Conservation (phyloP, 805 yeast species). For the Teunomyces tritomae region DNA sequence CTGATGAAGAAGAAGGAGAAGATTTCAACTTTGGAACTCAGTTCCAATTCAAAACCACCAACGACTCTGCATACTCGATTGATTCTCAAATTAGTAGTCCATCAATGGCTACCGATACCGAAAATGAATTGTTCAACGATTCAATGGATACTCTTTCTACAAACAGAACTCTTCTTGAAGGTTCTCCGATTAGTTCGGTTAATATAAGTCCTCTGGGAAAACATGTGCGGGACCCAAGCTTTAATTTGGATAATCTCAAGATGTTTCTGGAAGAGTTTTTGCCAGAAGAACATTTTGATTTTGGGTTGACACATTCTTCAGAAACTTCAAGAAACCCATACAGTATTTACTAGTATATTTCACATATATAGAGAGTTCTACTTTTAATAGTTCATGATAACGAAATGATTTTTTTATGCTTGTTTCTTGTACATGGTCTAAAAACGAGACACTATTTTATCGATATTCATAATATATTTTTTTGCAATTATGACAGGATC, state of each 20-base stretch:
- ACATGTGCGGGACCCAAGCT: conserved; percentile 1
- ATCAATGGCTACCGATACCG: conserved; percentile 9
- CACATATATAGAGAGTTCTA: background rate
- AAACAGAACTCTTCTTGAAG: conserved; percentile 21
- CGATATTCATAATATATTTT: no score
- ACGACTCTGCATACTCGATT: conserved; percentile 10
- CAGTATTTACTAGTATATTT: no score
- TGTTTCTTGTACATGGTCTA: no score
- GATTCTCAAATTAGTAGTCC: conserved; percentile 10
- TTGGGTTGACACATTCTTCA: background rate
- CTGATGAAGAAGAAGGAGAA: conserved; percentile 1
- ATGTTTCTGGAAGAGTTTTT: background rate
- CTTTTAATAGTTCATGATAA: background rate
- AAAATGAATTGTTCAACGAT: conserved; percentile 17
- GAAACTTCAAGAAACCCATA: no score
- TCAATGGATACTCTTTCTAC: conserved; percentile 30
- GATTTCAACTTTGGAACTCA: conserved; percentile 5
- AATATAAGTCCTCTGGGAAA: background rate
- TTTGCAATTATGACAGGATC: background rate
- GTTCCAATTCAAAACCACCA: conserved; percentile 1
- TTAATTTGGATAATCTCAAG: conserved; percentile 1
- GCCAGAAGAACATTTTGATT: background rate
- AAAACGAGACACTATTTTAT: background rate
- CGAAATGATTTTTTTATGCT: background rate
- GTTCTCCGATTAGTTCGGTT: background rate